Percentiles rank a stretch among this genome's conserved stretches.
These are phyloP conservation scores for Ophiostoma sp. DNA, from an alignment of 2,329 filamentous ascomycete genomes.

Conservation along the genomic window DNA sequence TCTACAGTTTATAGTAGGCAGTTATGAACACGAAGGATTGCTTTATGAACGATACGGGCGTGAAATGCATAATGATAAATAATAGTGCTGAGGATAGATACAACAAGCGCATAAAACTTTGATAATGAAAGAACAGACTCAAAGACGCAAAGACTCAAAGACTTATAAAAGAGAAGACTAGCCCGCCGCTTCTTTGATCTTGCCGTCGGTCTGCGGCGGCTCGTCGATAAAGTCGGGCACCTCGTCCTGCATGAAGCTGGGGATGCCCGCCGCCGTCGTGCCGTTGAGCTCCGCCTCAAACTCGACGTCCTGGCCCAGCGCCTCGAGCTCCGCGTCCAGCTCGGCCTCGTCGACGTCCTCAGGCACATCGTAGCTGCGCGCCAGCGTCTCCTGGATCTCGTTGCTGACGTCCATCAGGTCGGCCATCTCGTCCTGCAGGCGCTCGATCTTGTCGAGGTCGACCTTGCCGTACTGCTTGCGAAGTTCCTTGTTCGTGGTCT, in stretches of 20 bases:
- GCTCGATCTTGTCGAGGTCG: constrained; percentile 94
- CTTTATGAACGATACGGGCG: not conserved
- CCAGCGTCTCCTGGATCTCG: constrained; percentile 94
- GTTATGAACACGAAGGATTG: not conserved
- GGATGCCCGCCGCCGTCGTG: constrained; percentile 55
- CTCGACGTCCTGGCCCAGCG: constrained; percentile 89
- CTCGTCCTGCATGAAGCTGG: constrained; percentile 86
- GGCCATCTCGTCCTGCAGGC: constrained; percentile 97
- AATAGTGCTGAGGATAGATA: not conserved
- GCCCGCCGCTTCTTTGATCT: constrained; percentile 27
- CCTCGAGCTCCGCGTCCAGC: constrained; percentile 92
- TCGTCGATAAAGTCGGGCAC: constrained; percentile 91
- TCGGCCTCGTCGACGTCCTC: constrained; percentile 97
- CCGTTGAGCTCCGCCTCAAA: constrained; percentile 62
- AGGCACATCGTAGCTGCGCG: constrained; percentile 85
- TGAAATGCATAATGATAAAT: not conserved
- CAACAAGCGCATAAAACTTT: not conserved
- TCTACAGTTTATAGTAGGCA: not conserved
- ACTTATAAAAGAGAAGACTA: not conserved
- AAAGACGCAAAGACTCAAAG: not conserved
- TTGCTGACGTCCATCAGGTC: constrained; percentile 96
- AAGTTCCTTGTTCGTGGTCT: constrained; percentile 90
- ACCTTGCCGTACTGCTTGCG: constrained; percentile 95
- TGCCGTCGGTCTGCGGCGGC: constrained; percentile 49
- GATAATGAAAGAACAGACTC: not conserved